Evolutionary conservation across 331 rosid species (phyloP).

Genomic region (Saraca asoca): DNA sequence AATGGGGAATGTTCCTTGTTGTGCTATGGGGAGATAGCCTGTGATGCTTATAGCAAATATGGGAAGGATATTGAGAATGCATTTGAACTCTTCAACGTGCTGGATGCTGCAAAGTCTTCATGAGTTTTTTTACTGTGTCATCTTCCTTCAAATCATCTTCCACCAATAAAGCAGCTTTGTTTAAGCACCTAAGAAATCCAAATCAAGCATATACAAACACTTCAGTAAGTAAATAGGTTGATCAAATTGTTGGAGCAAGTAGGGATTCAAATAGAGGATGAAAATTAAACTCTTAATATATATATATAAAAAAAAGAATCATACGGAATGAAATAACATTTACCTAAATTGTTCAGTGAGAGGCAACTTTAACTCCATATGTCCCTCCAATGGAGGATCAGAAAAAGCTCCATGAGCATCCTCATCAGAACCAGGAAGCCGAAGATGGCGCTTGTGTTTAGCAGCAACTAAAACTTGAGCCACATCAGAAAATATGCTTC

Average conservation of each 20-base stretch:
- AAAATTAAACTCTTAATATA: no score
- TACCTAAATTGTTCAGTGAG: conserved; percentile 55
- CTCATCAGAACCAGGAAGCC: conserved; percentile 25
- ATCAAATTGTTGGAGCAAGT: no score
- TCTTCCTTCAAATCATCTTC: conserved; percentile 36
- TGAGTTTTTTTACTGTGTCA: conserved; percentile 34
- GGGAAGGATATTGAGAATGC: conserved; percentile 38
- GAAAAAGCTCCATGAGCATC: conserved; percentile 23
- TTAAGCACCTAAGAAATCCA: conserved; percentile 42
- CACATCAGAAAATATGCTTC: no score
- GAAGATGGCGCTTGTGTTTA: conserved; percentile 45
- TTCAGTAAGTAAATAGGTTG: neutral
- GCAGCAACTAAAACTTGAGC: conserved; percentile 62
- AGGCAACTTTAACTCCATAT: conserved; percentile 39
- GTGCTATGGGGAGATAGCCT: conserved; percentile 38
- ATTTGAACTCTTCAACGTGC: conserved; percentile 50
- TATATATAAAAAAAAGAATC: no score
- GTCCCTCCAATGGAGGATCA: conserved; percentile 44
- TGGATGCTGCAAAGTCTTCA: conserved; percentile 53
- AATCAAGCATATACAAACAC: neutral
- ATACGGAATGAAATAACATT: no score
- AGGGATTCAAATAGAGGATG: no score
- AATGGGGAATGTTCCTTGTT: conserved; percentile 49
- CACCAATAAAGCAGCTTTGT: conserved; percentile 47
- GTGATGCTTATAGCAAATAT: conserved; percentile 45